These are phyloP conservation scores for Musa itinerans DNA, from an alignment of 176 grass and related monocot species.

Conservation along the genomic window DNA sequence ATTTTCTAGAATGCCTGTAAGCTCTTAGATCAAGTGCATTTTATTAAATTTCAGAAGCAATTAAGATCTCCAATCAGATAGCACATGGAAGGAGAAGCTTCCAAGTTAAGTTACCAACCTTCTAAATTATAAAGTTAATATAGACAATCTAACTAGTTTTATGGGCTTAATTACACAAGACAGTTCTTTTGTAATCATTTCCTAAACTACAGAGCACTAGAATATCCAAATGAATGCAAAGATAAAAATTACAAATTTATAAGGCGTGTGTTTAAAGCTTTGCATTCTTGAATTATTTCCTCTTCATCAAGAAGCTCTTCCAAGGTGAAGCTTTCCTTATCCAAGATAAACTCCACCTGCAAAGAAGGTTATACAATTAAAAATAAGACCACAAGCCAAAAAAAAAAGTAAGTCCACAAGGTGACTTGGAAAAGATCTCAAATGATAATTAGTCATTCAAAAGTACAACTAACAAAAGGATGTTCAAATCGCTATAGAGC, in stretches of 20 bases:
- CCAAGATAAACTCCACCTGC: constrained; percentile 20
- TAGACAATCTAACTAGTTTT: not conserved
- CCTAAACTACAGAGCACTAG: not conserved
- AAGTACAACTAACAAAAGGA: not conserved
- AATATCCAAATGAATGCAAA: not conserved
- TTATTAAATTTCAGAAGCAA: not conserved
- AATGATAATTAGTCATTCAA: not conserved
- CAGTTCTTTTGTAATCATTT: not conserved
- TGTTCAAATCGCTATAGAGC: no score
- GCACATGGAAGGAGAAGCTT: not conserved
- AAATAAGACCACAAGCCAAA: not conserved
- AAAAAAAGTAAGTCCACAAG: not conserved
- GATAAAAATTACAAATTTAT: constrained; percentile 22
- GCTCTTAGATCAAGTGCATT: not conserved
- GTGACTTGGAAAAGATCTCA: not conserved
- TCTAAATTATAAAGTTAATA: no score
- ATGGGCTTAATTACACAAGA: not conserved
- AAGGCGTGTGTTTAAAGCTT: constrained; percentile 16
- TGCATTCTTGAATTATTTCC: constrained; percentile 25
- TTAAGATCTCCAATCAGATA: not conserved
- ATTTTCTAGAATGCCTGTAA: not conserved
- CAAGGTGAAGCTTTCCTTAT: constrained; percentile 21
- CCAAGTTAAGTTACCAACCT: not conserved
- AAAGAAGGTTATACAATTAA: not conserved
- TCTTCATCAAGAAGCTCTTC: constrained; percentile 22